phyloP scores from a whole-genome alignment of 2,329 filamentous ascomycete genomes.

The Talaromyces verruculosus region DNA sequence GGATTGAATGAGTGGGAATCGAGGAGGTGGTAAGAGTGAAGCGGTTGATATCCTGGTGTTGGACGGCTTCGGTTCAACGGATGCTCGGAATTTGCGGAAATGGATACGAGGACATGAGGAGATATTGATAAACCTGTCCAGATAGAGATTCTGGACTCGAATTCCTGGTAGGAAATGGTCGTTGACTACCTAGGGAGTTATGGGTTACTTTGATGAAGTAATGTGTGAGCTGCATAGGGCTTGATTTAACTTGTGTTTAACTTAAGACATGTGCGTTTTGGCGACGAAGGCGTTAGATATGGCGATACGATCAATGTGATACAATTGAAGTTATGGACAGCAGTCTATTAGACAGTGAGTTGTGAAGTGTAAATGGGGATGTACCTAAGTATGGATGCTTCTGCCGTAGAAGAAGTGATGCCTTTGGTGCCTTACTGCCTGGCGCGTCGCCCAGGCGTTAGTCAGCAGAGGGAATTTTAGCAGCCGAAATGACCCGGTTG shows the following conservation, averaged over 20 bases:
- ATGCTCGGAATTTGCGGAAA: background rate
- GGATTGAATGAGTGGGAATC: slow-evolving; percentile 22
- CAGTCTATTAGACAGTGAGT: background rate
- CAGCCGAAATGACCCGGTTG: slow-evolving; percentile 19
- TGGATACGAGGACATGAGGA: background rate
- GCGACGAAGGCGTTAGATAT: background rate
- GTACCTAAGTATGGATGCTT: background rate
- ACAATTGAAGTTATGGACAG: background rate
- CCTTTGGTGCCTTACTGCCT: slow-evolving; percentile 5
- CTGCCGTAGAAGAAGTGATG: background rate
- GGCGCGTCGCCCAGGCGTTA: slow-evolving; percentile 6
- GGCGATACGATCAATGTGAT: background rate
- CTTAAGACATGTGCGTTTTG: background rate
- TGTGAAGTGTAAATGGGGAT: too few relatives aligned
- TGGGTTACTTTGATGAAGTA: background rate
- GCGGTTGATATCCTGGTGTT: slow-evolving; percentile 19
- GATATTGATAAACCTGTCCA: background rate
- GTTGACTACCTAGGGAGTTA: background rate
- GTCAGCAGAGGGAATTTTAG: slow-evolving; percentile 15
- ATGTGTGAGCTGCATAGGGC: background rate
- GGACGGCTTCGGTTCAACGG: background rate
- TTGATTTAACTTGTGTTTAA: background rate
- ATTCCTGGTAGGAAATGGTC: background rate
- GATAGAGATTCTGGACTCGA: background rate
- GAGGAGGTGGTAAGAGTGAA: slow-evolving; percentile 15